phyloP scores from a whole-genome alignment of 331 rosid species.

The Acacia pycnantha region DNA sequence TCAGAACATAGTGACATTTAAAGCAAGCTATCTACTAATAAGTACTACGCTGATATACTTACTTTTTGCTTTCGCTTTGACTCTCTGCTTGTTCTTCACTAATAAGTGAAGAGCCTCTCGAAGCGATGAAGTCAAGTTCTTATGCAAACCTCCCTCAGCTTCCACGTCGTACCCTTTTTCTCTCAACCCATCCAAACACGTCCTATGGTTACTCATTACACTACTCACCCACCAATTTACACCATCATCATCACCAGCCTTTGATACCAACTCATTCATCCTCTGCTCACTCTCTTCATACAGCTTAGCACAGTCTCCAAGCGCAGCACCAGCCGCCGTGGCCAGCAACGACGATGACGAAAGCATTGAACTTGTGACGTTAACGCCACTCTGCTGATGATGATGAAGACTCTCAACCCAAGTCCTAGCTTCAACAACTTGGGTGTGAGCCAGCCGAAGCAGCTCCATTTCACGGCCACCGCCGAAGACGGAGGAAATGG shows the following conservation, averaged over 20 bases:
- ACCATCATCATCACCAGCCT: neutral
- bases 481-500: constrained; percentile 23
- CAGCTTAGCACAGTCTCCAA: constrained; percentile 56
- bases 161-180: constrained; percentile 38
- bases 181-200: constrained; percentile 53
- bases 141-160: constrained; percentile 17
- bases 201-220: constrained; percentile 54
- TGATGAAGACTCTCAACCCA: constrained; percentile 20
- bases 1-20: neutral
- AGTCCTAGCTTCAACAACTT: constrained; percentile 35
- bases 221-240: constrained; percentile 46
- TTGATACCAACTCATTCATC: constrained; percentile 37
- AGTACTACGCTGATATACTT: neutral
- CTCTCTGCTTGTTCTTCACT: constrained; percentile 11
- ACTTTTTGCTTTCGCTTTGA: constrained; percentile 18
- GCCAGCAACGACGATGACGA: neutral
- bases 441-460: constrained; percentile 39
- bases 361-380: neutral
- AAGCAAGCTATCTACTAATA: neutral
- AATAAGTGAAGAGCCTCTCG: constrained; percentile 45
- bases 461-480: constrained; percentile 32
- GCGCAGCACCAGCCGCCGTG: neutral
- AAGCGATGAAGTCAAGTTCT: constrained; percentile 46
- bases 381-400: neutral
- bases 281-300: constrained; percentile 55